These are phyloP conservation scores for Aspergillus vadensis DNA, from an alignment of 2,329 filamentous ascomycete genomes.

Conservation along the genomic window DNA sequence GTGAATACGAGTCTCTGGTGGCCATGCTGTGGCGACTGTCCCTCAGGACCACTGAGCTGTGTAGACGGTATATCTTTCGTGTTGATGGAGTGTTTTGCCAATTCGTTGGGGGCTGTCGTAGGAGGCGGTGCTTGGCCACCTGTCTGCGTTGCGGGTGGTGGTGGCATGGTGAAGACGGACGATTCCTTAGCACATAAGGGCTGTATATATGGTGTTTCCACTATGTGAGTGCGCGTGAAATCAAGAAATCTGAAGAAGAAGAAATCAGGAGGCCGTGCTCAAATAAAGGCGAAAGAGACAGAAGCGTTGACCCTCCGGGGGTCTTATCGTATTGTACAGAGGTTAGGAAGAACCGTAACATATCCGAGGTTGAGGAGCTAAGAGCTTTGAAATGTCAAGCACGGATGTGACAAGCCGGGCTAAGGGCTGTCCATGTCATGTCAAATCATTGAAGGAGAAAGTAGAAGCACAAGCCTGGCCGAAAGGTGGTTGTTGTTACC, in stretches of 20 bases:
- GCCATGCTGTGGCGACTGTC: constrained; percentile 28
- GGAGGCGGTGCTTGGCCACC: constrained; percentile 26
- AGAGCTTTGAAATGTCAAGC: constrained; percentile 9
- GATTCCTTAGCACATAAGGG: constrained; percentile 15
- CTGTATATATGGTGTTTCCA: constrained; percentile 11
- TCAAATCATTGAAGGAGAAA: constrained; percentile 3
- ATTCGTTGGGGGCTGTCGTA: constrained; percentile 29
- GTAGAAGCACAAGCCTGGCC: constrained; percentile 2
- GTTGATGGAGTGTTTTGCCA: constrained; percentile 26
- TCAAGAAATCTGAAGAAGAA: neutral
- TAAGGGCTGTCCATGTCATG: constrained; percentile 14
- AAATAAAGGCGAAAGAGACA: constrained; percentile 22
- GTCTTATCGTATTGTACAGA: constrained; percentile 27
- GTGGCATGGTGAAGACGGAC: constrained; percentile 20
- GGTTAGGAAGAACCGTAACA: constrained; percentile 29
- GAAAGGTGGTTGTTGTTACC: neutral
- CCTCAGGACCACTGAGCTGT: constrained; percentile 18
- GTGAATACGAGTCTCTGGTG: constrained; percentile 65
- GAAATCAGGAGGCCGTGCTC: constrained; percentile 21
- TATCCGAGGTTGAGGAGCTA: constrained; percentile 23
- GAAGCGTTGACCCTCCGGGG: constrained; percentile 29
- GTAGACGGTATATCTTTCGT: constrained; percentile 26
- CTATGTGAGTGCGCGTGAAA: neutral
- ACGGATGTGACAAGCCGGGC: neutral
- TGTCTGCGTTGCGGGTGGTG: constrained; percentile 24